Percentiles rank a stretch among this genome's conserved stretches.
phyloP scores from a whole-genome alignment of 495 filamentous ascomycete genomes.

The Aspergillus homomorphus region DNA sequence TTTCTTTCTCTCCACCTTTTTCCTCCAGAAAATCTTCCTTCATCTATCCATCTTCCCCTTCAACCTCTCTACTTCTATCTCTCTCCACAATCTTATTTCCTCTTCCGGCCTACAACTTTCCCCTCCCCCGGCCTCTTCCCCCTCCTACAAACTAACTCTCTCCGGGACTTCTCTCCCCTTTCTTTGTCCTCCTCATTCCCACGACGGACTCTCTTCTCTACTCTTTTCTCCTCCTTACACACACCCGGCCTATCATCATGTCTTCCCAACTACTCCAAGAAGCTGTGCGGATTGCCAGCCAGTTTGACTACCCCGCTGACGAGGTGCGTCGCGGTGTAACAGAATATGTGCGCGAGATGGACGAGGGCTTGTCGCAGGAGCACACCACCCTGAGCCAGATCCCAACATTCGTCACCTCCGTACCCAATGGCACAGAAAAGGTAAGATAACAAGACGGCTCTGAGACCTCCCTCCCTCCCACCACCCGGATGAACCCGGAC shows the following conservation, averaged over 20 bases:
- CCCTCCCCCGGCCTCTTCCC: background rate
- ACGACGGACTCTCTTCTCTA: background rate
- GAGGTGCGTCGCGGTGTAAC: conserved; percentile 75
- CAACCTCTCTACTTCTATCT: conserved; percentile 9
- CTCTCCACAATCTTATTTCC: background rate
- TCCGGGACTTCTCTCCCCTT: background rate
- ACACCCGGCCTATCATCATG: conserved; percentile 25
- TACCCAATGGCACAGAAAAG: conserved; percentile 98
- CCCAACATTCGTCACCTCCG: conserved; percentile 90
- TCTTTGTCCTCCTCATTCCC: background rate
- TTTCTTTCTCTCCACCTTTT: conserved; percentile 2
- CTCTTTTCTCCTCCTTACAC: conserved; percentile 1
- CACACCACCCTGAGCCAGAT: conserved; percentile 88
- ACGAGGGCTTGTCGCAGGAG: conserved; percentile 77
- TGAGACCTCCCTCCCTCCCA: too few species aligned
- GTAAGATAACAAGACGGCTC: conserved; percentile 22
- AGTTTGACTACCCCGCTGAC: conserved; percentile 82
- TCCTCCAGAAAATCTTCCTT: conserved; percentile 1
- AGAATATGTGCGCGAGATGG: conserved; percentile 84
- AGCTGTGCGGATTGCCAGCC: conserved; percentile 71
- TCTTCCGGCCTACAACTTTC: background rate
- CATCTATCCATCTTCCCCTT: background rate
- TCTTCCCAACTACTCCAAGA: conserved; percentile 60
- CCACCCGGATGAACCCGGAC: background rate
- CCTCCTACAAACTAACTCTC: background rate